Evolutionary conservation across 2,329 filamentous ascomycete genomes (phyloP).

Genomic region (Neofusicoccum sp.): DNA sequence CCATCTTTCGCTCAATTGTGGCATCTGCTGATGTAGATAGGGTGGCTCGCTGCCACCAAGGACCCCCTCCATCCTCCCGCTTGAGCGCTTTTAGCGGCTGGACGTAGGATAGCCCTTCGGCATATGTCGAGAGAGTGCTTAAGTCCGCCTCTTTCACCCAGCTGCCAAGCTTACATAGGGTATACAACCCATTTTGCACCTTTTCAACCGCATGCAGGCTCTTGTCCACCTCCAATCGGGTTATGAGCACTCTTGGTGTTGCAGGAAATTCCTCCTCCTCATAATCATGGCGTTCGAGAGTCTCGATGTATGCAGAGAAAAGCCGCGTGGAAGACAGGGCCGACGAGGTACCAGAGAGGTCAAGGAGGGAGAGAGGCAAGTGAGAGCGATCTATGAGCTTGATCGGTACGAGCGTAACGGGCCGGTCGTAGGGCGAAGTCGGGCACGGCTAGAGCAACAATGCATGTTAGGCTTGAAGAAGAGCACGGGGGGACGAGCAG

Average conservation of each 20-base stretch:
- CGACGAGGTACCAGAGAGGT: slow-evolving; percentile 27
- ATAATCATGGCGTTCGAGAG: slow-evolving; percentile 28
- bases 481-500: no score
- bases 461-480: neutral
- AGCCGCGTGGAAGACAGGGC: slow-evolving; percentile 27
- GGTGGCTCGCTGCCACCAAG: slow-evolving; percentile 35
- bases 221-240: slow-evolving; percentile 52
- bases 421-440: slow-evolving; percentile 28
- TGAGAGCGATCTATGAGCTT: slow-evolving; percentile 36
- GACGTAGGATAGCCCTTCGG: slow-evolving; percentile 54
- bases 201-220: slow-evolving; percentile 78
- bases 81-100: slow-evolving; percentile 45
- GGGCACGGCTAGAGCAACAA: slow-evolving; percentile 26
- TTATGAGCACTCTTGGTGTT: slow-evolving; percentile 33
- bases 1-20: slow-evolving; percentile 20
- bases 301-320: slow-evolving; percentile 35
- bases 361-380: slow-evolving; percentile 39
- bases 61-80: slow-evolving; percentile 7
- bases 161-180: slow-evolving; percentile 64
- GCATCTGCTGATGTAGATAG: slow-evolving; percentile 22
- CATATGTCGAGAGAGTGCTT: slow-evolving; percentile 25
- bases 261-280: neutral
- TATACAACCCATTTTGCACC: slow-evolving; percentile 60
- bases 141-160: slow-evolving; percentile 58
- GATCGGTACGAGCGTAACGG: slow-evolving; percentile 34